Evolutionary conservation across 192 early-diverging fungal species (phyloP).

Genomic region (Backusella westeae): DNA sequence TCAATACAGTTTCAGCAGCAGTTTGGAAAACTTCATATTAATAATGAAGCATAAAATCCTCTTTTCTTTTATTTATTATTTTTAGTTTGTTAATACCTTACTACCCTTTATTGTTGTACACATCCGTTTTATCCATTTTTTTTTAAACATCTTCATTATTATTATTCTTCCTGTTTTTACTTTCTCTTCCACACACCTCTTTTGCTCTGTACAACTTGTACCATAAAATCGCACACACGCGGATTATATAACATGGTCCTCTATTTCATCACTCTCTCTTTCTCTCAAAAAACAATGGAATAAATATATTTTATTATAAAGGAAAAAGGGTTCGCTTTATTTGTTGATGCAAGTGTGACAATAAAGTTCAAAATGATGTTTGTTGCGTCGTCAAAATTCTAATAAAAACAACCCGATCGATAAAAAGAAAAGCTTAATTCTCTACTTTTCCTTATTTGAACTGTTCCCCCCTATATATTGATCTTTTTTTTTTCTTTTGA

Average conservation of each 20-base stretch:
- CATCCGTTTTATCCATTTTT: background rate
- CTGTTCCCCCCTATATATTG: background rate
- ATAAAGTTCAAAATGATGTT: background rate
- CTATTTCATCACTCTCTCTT: too few relatives aligned
- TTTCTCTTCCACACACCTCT: background rate
- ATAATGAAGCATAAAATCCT: background rate
- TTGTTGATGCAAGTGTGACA: background rate
- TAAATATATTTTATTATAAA: background rate
- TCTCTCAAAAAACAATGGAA: background rate
- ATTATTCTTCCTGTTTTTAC: background rate
- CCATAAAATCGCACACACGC: background rate
- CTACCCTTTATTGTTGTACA: background rate
- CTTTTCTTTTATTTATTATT: background rate
- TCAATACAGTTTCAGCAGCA: slow-evolving; percentile 33
- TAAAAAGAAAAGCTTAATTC: background rate
- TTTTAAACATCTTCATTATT: background rate
- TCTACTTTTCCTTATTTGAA: background rate
- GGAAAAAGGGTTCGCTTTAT: background rate
- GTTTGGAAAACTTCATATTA: slow-evolving; percentile 19
- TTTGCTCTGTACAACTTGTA: background rate
- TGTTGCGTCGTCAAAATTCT: background rate
- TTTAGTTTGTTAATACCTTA: background rate
- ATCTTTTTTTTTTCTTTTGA: background rate
- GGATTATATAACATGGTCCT: background rate
- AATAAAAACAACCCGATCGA: background rate